Evolutionary conservation across 805 yeast species (phyloP).

Genomic region (Myxozyma geophila): DNA sequence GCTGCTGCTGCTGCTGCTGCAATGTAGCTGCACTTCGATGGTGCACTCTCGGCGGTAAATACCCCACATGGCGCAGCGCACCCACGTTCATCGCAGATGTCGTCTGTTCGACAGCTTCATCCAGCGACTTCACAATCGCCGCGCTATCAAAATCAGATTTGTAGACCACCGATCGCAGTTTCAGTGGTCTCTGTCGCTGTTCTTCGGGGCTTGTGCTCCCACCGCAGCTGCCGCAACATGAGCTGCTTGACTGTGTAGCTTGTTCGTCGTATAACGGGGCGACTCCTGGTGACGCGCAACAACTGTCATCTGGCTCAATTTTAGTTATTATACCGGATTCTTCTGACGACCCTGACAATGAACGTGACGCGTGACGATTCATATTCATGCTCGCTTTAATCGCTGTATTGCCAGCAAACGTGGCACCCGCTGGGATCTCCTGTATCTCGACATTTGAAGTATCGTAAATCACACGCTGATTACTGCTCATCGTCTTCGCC

Average conservation of each 20-base stretch:
- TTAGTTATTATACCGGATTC: not conserved
- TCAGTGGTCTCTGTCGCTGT: conserved; percentile 12
- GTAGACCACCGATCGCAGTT: conserved; percentile 27
- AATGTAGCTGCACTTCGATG: not conserved
- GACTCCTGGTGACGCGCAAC: not conserved
- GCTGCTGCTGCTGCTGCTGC: not conserved
- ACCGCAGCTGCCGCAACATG: conserved; percentile 5
- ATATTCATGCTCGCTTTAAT: not conserved
- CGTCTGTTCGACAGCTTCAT: conserved; percentile 3
- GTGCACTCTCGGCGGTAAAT: conserved; percentile 5
- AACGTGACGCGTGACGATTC: not conserved
- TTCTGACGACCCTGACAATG: not conserved
- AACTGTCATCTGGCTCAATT: not conserved
- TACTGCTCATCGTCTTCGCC: not conserved
- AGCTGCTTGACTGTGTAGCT: not conserved
- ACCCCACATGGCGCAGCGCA: not conserved
- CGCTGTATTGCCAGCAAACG: not conserved
- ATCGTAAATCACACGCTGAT: conserved; percentile 19
- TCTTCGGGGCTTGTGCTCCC: too few species aligned
- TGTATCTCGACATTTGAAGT: conserved; percentile 12
- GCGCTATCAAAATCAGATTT: conserved; percentile 22
- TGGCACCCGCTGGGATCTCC: not conserved
- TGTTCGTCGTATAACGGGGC: not conserved
- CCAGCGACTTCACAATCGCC: conserved; percentile 20
- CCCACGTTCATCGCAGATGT: not conserved